These are phyloP conservation scores for Albizia julibrissin DNA, from an alignment of 306 rosid species.

Conservation along the genomic window DNA sequence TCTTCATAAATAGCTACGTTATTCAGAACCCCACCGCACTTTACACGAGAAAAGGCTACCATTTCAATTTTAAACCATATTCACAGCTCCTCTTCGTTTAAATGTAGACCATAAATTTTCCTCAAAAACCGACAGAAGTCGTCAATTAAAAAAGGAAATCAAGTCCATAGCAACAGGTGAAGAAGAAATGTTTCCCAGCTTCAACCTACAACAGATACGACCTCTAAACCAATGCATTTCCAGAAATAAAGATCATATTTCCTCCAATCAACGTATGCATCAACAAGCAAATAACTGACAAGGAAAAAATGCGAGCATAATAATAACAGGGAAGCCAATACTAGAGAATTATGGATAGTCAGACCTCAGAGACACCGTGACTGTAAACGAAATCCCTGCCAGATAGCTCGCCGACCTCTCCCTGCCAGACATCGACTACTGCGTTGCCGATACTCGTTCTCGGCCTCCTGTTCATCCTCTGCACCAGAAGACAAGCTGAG, in stretches of 20 bases:
- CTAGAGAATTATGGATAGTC: neutral
- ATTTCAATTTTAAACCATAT: neutral
- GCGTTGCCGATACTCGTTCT: constrained; percentile 46
- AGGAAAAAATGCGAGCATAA: neutral
- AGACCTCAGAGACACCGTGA: constrained; percentile 75
- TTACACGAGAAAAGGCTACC: neutral
- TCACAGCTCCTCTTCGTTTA: neutral
- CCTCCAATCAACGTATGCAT: neutral
- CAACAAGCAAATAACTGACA: neutral
- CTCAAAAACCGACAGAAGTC: neutral
- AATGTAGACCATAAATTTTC: neutral
- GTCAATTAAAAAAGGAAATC: neutral
- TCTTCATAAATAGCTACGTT: neutral
- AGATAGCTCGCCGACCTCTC: constrained; percentile 73
- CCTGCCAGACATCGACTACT: constrained; percentile 56
- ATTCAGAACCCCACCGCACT: neutral
- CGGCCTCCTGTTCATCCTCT: constrained; percentile 58
- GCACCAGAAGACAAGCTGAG: neutral
- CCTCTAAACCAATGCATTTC: constrained; percentile 2
- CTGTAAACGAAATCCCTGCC: constrained; percentile 65
- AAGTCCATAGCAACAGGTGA: neutral
- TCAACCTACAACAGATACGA: neutral
- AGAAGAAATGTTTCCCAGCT: neutral
- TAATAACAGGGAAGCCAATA: neutral
- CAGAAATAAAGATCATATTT: neutral